Conservation (phyloP, 768 basidiomycete genomes). For the Boletus bicolor region DNA sequence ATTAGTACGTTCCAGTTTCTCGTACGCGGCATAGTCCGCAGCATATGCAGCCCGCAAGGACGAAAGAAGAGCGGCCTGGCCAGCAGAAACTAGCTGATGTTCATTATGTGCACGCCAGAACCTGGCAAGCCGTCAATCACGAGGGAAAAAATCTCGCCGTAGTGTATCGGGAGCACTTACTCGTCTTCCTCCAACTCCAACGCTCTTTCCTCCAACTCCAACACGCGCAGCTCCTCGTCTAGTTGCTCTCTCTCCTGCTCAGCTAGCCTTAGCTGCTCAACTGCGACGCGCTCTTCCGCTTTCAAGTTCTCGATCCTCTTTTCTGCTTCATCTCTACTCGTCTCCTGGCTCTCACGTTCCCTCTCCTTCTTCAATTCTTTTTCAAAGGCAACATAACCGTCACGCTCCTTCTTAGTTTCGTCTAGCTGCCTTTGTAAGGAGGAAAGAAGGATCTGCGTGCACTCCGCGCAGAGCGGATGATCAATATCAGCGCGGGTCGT, state of each 20-base stretch:
- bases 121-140: conserved; percentile 36
- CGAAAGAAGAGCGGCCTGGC: conserved; percentile 66
- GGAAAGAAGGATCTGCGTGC: conserved; percentile 76
- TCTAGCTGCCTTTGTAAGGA: conserved; percentile 79
- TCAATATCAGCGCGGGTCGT: conserved; percentile 79
- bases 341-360: conserved; percentile 63
- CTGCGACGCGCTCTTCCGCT: conserved; percentile 61
- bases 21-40: conserved; percentile 70
- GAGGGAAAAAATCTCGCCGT: not conserved
- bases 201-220: conserved; percentile 75
- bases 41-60: conserved; percentile 76
- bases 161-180: conserved; percentile 42
- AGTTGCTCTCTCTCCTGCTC: conserved; percentile 77
- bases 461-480: conserved; percentile 94
- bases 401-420: conserved; percentile 87
- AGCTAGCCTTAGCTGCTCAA: conserved; percentile 71
- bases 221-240: conserved; percentile 62
- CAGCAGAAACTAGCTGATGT: conserved; percentile 60
- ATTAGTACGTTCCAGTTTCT: conserved; percentile 86
- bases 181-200: conserved; percentile 83
- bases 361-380: conserved; percentile 80
- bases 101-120: conserved; percentile 83
- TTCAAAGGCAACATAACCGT: conserved; percentile 92
- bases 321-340: conserved; percentile 62
- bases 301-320: conserved; percentile 71